Conservation (phyloP, 225 moss, liverwort and hornwort species). For the Polytrichum commune region DNA sequence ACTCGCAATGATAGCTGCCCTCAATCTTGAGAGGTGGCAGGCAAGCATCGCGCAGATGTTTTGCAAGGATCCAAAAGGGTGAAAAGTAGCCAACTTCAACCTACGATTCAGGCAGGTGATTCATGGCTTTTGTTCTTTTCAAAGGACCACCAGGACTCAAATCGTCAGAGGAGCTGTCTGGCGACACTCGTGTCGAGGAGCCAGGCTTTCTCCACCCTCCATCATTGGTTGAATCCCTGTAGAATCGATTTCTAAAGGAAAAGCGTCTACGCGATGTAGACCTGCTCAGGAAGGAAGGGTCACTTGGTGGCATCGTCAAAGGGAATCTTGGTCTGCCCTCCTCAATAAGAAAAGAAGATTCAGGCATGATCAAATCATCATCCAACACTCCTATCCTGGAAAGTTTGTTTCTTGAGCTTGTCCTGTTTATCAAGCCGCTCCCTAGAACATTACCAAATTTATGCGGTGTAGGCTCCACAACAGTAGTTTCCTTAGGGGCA, state of each 20-base stretch:
- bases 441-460: conserved; percentile 27
- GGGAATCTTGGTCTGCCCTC: conserved; percentile 33
- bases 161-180: conserved; percentile 34
- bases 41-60: neutral
- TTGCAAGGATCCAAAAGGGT: no score
- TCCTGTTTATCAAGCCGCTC: conserved; percentile 21
- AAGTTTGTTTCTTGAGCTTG: conserved; percentile 59
- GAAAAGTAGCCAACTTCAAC: neutral
- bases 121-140: conserved; percentile 8
- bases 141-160: conserved; percentile 8
- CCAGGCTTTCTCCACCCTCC: conserved; percentile 23
- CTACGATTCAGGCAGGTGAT: neutral
- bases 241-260: conserved; percentile 28
- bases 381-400: conserved; percentile 66
- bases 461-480: conserved; percentile 7
- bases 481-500: conserved; percentile 13
- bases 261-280: conserved; percentile 34
- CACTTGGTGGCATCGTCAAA: conserved; percentile 16
- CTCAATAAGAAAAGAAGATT: conserved; percentile 20
- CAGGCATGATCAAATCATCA: conserved; percentile 42
- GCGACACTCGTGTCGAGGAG: conserved; percentile 33
- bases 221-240: conserved; percentile 24
- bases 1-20: neutral
- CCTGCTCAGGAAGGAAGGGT: conserved; percentile 39
- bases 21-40: neutral